Base-by-base conservation (phyloP, 225 moss, liverwort and hornwort species). In the Polytrichum formosum region DNA sequence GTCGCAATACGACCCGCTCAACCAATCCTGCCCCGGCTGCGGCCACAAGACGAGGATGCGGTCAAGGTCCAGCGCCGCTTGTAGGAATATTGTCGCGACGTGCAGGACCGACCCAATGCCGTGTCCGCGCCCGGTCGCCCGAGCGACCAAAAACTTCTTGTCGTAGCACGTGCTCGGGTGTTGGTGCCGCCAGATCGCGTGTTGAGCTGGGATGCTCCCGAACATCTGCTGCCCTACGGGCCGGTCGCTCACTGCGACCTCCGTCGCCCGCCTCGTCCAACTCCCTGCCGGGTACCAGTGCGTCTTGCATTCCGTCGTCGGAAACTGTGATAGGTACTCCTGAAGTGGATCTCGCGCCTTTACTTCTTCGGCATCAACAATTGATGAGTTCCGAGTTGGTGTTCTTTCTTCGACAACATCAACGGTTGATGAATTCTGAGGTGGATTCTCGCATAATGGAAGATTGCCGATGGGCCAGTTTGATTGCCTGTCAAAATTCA, bases 121-220 rank as follows among this genome's bases (percentile, higher is more conserved):
- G 19, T 85, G 82, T 33, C 79, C 79, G 5, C 58, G 79, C 19
- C 79, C 79, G 2, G 76, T 63, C 0, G 82, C 79, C 68, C 79
- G 77, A 1, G 74, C 82, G 1, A 82, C 82, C 5, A 85, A 28
- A 63, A 85, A 85, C 70, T 82, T 82, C 77, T 79, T 85, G 61
- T 82, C 64, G 9, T 20, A 3, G 72, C 85, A 85, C 28, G 31
- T 85, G 61, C 31, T 64, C 2, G 85, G 85, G 10, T 85, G 82
- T 74, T 85, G 85, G 74, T 85, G 85, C 25, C n/a, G 69, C 82
- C 82, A 85, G 26, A 85, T 85, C 2, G 79, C 74, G 5, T 77
- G 66, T 37, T 85, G 85, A 22, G 79, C 76, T 9, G 82, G 79
- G 5, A 79, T 55, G 28, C 74, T 82, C 26, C 85, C 85, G 23